These are phyloP conservation scores for Dentipellis fragilis DNA, from an alignment of 768 basidiomycete genomes.

Conservation along the genomic window DNA sequence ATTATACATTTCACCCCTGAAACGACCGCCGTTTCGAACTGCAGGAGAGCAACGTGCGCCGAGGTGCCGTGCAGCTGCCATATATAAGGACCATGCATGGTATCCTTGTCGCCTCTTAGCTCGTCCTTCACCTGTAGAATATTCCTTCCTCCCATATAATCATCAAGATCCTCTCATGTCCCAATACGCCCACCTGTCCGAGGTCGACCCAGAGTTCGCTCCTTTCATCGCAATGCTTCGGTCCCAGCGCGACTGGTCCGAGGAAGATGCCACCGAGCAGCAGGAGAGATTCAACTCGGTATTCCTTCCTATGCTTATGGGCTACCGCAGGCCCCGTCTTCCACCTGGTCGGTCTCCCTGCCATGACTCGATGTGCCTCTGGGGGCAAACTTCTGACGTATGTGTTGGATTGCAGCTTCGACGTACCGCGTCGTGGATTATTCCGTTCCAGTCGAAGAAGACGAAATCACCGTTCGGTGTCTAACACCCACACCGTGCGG, in stretches of 20 bases:
- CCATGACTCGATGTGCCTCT: neutral
- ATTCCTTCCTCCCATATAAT: too few species aligned
- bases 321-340: neutral
- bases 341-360: neutral
- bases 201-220: neutral
- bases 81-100: too few species aligned
- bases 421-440: slow-evolving; percentile 5
- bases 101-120: too few species aligned
- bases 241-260: neutral
- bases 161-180: neutral
- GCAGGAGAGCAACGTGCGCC: too few species aligned
- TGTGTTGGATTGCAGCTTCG: neutral
- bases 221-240: neutral
- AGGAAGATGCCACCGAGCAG: neutral
- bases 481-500: neutral
- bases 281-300: neutral
- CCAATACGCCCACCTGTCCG: slow-evolving; percentile 2
- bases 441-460: slow-evolving; percentile 7
- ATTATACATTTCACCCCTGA: too few species aligned
- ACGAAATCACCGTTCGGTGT: slow-evolving; percentile 3
- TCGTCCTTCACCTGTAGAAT: too few species aligned
- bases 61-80: too few species aligned
- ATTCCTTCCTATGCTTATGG: neutral
- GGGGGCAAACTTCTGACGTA: too few species aligned
- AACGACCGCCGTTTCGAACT: too few species aligned